Evolutionary conservation across 495 filamentous ascomycete species (phyloP).

Genomic region (Saxophila tyrrhenica): DNA sequence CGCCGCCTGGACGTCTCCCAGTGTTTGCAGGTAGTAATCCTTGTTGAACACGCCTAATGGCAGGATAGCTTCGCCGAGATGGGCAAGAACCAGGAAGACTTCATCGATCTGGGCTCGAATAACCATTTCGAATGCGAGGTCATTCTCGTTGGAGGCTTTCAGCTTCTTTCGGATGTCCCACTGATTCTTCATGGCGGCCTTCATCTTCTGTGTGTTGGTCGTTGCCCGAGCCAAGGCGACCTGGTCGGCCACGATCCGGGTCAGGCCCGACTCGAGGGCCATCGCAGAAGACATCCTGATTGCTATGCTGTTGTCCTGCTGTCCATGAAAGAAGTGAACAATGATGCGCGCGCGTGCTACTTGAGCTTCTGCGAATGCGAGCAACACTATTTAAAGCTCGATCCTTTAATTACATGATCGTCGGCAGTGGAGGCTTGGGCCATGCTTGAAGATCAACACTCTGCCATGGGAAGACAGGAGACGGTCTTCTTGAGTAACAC

Average conservation of each 20-base stretch:
- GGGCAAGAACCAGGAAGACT: constrained; percentile 4
- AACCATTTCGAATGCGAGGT: not conserved
- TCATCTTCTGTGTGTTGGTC: not conserved
- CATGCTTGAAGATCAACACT: too few relatives aligned
- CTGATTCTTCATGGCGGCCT: not conserved
- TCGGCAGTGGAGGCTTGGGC: too few relatives aligned
- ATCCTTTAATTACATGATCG: too few relatives aligned
- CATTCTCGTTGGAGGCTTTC: not conserved
- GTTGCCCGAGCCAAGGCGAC: not conserved
- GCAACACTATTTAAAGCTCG: too few relatives aligned
- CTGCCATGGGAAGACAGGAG: too few relatives aligned
- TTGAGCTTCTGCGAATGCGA: too few relatives aligned
- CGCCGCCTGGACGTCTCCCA: constrained; percentile 4
- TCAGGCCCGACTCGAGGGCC: not conserved
- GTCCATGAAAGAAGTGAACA: too few relatives aligned
- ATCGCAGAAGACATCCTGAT: not conserved
- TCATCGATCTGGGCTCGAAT: constrained; percentile 9
- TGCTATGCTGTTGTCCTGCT: too few relatives aligned
- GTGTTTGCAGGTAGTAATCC: constrained; percentile 1
- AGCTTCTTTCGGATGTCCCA: not conserved
- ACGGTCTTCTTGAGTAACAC: too few relatives aligned
- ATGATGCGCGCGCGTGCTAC: too few relatives aligned
- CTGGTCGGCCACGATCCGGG: not conserved
- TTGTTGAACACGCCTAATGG: constrained; percentile 7
- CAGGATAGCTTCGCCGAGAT: constrained; percentile 4